These are phyloP conservation scores for Albugo candida DNA, from an alignment of 352 stramenopile species.

Conservation along the genomic window DNA sequence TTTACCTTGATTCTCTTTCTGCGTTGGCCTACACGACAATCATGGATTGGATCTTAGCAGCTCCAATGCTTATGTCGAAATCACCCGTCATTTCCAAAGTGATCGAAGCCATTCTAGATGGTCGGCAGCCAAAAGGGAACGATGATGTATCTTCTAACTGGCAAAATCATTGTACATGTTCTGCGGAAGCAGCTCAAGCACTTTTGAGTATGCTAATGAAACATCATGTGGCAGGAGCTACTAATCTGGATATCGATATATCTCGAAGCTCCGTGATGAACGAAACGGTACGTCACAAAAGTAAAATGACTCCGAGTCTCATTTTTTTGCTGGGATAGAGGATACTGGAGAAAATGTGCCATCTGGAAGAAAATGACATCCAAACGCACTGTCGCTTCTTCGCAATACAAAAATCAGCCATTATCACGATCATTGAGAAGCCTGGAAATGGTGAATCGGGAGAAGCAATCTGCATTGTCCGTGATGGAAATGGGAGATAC, in stretches of 20 bases:
- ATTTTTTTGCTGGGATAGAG: neutral
- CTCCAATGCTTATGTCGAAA: constrained; percentile 49
- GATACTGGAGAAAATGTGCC: constrained; percentile 18
- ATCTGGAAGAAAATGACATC: constrained; percentile 18
- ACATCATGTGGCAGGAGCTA: constrained; percentile 41
- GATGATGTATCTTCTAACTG: neutral
- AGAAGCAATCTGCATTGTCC: constrained; percentile 60
- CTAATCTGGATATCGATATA: neutral
- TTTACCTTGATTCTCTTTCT: constrained; percentile 73
- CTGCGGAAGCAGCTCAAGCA: constrained; percentile 53
- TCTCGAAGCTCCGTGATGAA: neutral
- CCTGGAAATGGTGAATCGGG: constrained; percentile 15
- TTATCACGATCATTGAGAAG: constrained; percentile 69
- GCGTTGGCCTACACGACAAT: constrained; percentile 60
- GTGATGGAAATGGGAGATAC: constrained; percentile 56
- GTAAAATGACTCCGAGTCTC: neutral
- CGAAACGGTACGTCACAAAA: neutral
- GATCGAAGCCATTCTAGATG: constrained; percentile 62
- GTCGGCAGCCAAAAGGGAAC: constrained; percentile 3
- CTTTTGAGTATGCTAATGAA: constrained; percentile 78
- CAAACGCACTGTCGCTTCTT: constrained; percentile 57
- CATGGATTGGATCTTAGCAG: constrained; percentile 67
- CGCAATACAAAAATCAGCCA: constrained; percentile 54
- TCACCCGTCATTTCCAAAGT: constrained; percentile 60
- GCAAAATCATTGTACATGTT: constrained; percentile 1